Conservation (phyloP, 345 rosid genomes). For the Punica granatum region DNA sequence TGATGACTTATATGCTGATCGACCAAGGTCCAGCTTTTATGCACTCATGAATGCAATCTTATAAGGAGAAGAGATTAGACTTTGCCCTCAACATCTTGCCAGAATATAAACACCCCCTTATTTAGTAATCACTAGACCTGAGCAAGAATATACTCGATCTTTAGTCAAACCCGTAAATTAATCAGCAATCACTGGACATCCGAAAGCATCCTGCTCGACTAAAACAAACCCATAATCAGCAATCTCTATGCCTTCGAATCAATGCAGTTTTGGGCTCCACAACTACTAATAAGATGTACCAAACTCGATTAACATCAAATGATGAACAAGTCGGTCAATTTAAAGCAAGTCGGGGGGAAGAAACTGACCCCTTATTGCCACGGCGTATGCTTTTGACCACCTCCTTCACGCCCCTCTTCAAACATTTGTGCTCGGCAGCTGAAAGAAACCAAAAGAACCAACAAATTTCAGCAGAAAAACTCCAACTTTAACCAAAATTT, state of each 20-base stretch:
- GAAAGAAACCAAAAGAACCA: not conserved
- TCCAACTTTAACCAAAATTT: not conserved
- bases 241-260: not conserved
- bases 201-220: not conserved
- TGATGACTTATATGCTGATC: too few relatives aligned
- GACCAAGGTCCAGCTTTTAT: not conserved
- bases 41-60: not conserved
- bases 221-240: not conserved
- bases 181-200: not conserved
- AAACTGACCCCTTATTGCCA: slow-evolving; percentile 72
- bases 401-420: slow-evolving; percentile 98
- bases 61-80: not conserved
- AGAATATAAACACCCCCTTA: not conserved
- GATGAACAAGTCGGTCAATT: not conserved
- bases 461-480: not conserved
- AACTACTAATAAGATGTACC: not conserved
- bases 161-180: not conserved
- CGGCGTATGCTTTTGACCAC: slow-evolving; percentile 90
- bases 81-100: not conserved
- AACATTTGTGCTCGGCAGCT: slow-evolving; percentile 87
- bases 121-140: too few relatives aligned
- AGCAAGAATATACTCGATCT: too few relatives aligned
- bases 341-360: not conserved
- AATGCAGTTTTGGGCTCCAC: not conserved
- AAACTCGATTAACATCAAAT: not conserved